phyloP scores from a whole-genome alignment of 139 green algal genomes.

The Chlorella sorokiniana region DNA sequence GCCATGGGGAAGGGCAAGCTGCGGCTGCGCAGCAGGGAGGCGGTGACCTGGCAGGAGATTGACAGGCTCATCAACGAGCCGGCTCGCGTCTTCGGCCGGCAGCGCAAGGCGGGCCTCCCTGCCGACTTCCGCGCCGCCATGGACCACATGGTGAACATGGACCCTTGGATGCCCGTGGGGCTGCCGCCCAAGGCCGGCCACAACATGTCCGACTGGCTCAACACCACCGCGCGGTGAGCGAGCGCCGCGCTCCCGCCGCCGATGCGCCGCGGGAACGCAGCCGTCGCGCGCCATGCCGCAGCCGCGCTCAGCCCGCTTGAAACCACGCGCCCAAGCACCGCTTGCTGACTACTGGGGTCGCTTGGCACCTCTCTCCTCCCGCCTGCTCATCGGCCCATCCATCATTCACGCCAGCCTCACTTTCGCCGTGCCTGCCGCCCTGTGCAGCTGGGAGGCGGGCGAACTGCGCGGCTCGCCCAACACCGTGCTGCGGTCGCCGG shows the following conservation, averaged over 20 bases:
- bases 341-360: too few relatives aligned
- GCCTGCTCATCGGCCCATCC: too few relatives aligned
- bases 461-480: background rate
- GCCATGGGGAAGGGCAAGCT: too few relatives aligned
- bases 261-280: too few relatives aligned
- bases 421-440: background rate
- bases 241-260: too few relatives aligned
- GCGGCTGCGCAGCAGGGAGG: too few relatives aligned
- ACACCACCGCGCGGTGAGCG: background rate
- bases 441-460: background rate
- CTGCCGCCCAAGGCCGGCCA: background rate
- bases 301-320: too few relatives aligned
- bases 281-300: too few relatives aligned
- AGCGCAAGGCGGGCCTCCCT: background rate
- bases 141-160: background rate
- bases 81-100: background rate
- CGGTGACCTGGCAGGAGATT: conserved; percentile 12
- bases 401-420: too few relatives aligned
- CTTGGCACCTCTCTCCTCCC: too few relatives aligned
- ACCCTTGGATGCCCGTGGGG: background rate
- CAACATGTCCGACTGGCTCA: background rate
- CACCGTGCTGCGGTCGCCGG: background rate
- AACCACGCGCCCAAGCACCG: too few relatives aligned
- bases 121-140: background rate
- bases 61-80: background rate